Evolutionary conservation across 139 green algal species (phyloP), one percentile per base, ranked within the genome.

Genomic region (Asterochloris erici): DNA sequence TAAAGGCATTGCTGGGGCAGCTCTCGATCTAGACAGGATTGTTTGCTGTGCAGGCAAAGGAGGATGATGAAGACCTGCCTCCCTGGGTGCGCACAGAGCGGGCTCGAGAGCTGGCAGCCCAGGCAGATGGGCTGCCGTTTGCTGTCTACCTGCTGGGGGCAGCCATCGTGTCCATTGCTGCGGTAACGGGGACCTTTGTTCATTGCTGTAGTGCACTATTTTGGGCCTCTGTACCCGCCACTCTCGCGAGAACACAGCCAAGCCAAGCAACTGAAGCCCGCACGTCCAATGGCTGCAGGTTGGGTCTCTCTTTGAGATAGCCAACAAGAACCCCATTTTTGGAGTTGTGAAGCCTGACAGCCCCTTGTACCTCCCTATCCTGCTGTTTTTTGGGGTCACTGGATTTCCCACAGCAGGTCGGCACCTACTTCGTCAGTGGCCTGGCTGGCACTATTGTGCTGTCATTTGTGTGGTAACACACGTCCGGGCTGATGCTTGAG

Each of bases 71-170:
- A 17, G 85, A 91, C 10, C 78, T 90, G 12, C 94, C 94, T 0
- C 83, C 92, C 23, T 98, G 94, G 94, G 90, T 95, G 19, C 83
- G 90, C 19, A 84, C 90, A 24, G 94, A 98, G 84, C 90, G 92
- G 74, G 88, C 95, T 88, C 86, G 89, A 12, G 86, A 94, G 84
- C 79, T 96, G 29, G 82, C 88, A 29, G 82, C 87, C 79, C 82
- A 79, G 21, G 83, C 85, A 47, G 66, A 73, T 15, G 84, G 83
- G 38, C 87, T 98, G 17, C 94, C 94, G 0, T 98, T 95, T 86
- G 85, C 84, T 10, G 81, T 95, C 21, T 95, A 92, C 78, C 87
- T 98, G 19, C 74, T 98, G 15, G 83, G 84, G 54, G 95, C 93
- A 63, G 74, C 84, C 19, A 85, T 98, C 11, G 85, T 94, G 0